phyloP scores from a whole-genome alignment of 768 basidiomycete species.

The Rhodotorula paludigena region DNA sequence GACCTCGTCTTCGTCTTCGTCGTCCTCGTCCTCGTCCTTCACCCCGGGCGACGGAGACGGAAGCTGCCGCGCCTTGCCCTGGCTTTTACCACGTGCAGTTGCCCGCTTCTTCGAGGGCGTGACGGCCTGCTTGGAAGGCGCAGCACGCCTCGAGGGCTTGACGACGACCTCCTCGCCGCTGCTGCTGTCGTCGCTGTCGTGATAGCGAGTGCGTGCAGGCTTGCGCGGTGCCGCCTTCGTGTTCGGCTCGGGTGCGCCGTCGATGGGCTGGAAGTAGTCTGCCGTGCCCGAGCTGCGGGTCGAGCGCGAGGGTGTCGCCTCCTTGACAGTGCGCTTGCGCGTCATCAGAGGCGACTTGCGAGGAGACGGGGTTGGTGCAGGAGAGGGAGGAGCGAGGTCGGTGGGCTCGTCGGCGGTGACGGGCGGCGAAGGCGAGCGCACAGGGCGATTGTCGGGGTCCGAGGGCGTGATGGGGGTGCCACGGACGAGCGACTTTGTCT shows the following conservation, averaged over 20 bases:
- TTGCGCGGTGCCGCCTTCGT: not conserved
- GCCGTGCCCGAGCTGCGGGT: conserved; percentile 17
- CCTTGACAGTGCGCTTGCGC: not conserved
- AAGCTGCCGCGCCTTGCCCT: too few relatives aligned
- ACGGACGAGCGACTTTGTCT: not conserved
- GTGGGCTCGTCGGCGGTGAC: not conserved
- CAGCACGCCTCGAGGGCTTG: not conserved
- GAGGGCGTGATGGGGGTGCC: not conserved
- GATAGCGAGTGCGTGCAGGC: not conserved
- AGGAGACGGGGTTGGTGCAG: not conserved
- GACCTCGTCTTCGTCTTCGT: not conserved
- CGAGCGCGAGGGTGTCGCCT: not conserved
- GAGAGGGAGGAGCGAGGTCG: not conserved
- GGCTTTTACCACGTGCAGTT: too few relatives aligned
- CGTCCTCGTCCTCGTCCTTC: not conserved
- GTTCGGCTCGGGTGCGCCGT: conserved; percentile 7
- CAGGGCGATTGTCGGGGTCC: not conserved
- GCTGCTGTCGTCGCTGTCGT: not conserved
- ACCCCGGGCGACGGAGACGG: not conserved
- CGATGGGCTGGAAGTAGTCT: conserved; percentile 4
- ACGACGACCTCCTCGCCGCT: not conserved
- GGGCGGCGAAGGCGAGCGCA: not conserved
- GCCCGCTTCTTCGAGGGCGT: too few relatives aligned
- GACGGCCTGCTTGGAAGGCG: too few relatives aligned
- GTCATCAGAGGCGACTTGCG: not conserved